Percentiles rank a stretch among this genome's conserved stretches.
Evolutionary conservation across 345 rosid genomes (phyloP).

Genomic region (Microcos paniculata): DNA sequence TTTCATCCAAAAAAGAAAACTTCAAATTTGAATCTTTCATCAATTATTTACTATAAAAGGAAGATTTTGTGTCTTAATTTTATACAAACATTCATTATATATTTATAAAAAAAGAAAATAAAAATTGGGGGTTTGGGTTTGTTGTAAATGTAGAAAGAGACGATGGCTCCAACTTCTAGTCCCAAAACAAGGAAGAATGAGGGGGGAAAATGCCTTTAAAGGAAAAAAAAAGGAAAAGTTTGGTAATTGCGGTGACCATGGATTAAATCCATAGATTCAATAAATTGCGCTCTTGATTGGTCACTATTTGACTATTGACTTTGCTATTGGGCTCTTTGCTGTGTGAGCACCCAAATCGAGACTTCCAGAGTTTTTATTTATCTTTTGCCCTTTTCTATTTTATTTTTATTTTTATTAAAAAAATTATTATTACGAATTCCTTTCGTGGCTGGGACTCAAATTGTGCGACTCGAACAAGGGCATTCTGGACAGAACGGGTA

Average conservation of each 20-base stretch:
- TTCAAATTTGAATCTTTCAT: too few species aligned
- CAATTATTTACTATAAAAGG: too few species aligned
- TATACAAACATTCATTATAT: too few species aligned
- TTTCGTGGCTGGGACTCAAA: background rate
- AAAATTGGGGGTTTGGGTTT: background rate
- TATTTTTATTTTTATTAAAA: constrained; percentile 6
- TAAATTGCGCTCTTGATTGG: background rate
- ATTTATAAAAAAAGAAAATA: background rate
- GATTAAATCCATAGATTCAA: background rate
- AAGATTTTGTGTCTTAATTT: too few species aligned
- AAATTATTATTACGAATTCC: constrained; percentile 55
- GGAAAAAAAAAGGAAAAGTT: background rate
- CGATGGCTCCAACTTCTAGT: background rate
- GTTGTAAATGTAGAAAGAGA: background rate
- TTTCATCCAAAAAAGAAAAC: too few species aligned
- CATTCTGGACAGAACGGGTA: background rate
- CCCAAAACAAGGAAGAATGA: too few species aligned
- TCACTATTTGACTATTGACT: constrained; percentile 18
- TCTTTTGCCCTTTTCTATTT: background rate
- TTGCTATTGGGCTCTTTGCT: background rate
- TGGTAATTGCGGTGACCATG: background rate
- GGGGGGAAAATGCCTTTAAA: background rate
- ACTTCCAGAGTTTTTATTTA: background rate
- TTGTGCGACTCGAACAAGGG: background rate
- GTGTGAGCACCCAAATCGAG: background rate